Evolutionary conservation across 2,329 filamentous ascomycete species (phyloP).

Genomic region (Penicillium psychrosexuale): DNA sequence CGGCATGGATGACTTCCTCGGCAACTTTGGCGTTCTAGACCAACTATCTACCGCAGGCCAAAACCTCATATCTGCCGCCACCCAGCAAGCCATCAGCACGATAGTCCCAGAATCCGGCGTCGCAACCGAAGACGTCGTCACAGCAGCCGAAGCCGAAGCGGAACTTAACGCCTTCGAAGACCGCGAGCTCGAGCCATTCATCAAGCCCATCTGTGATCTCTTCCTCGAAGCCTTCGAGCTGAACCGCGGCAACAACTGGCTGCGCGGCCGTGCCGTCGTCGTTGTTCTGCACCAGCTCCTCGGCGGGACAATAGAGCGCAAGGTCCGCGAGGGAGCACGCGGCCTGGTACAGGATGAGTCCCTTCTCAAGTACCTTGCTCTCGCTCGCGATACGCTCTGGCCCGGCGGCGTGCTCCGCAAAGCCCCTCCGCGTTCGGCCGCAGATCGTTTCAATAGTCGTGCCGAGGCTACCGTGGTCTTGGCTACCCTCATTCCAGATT

Average conservation of each 20-base stretch:
- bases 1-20: constrained; percentile 96
- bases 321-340: constrained; percentile 81
- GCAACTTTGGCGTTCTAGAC: constrained; percentile 92
- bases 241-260: constrained; percentile 94
- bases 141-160: constrained; percentile 76
- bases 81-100: constrained; percentile 48
- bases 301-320: constrained; percentile 92
- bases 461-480: constrained; percentile 87
- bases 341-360: constrained; percentile 73
- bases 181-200: constrained; percentile 86
- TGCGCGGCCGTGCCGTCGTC: constrained; percentile 90
- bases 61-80: constrained; percentile 63
- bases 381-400: constrained; percentile 78
- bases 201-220: constrained; percentile 96
- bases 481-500: constrained; percentile 81
- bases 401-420: constrained; percentile 55
- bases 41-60: constrained; percentile 91
- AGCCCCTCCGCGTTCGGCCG: constrained; percentile 55
- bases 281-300: constrained; percentile 94
- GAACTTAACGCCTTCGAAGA: constrained; percentile 92
- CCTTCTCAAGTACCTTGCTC: constrained; percentile 69
- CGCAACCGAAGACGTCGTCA: constrained; percentile 48
- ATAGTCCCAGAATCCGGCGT: constrained; percentile 46
- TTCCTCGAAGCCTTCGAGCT: constrained; percentile 95
- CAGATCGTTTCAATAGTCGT: constrained; percentile 74